Evolutionary conservation across 2,329 filamentous ascomycete genomes (phyloP), one percentile per base, ranked within the genome.

Genomic region (Drechslerella dactyloides): DNA sequence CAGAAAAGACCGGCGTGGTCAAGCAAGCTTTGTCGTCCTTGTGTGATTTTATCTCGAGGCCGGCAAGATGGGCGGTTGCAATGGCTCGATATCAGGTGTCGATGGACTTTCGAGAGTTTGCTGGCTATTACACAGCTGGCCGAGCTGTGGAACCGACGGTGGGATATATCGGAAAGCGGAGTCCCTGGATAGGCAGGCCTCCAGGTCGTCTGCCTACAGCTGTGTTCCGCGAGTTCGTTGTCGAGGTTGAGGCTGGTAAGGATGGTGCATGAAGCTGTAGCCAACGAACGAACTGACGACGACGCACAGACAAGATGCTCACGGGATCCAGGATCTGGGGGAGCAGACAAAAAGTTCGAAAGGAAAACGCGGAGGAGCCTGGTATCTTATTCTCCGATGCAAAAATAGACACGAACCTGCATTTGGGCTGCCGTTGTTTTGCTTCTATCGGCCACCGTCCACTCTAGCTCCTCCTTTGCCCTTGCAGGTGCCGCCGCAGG

Each of bases 321-420:
- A 65, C 60, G 56, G 60, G 68, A 57, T 65, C 60, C 48, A 19
- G 54, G 50, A 65, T 64, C 19, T 42, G 48, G 60, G 30, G 35
- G 40, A 56, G 52, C 24, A 64, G 50, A 54, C 40, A 50, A 54
- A 53, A 24, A 11, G 51, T 27, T 21, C 51, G 44, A 48, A 54
- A 54, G 59, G 63, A 64, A 61, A 72, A 42, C 37, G 53, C 52
- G 68, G 68, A 72, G 68, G 56, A 53, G 54, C 33, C 52, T 51
- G 21, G 48, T 55, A 64, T 72, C 60, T 65, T 72, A 72, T 72
- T 72, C 53, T 70, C 60, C 55, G 40, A 64, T 42, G 50, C 46
- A 70, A 70, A 64, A 64, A 60, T 54, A 65, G 56, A 52, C 52
- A 58, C 50, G 51, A 59, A 44, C 68, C 55, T 55, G 48, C 63